Conservation (phyloP, 177 flowering plant genomes). For the Vitis hybrid region DNA sequence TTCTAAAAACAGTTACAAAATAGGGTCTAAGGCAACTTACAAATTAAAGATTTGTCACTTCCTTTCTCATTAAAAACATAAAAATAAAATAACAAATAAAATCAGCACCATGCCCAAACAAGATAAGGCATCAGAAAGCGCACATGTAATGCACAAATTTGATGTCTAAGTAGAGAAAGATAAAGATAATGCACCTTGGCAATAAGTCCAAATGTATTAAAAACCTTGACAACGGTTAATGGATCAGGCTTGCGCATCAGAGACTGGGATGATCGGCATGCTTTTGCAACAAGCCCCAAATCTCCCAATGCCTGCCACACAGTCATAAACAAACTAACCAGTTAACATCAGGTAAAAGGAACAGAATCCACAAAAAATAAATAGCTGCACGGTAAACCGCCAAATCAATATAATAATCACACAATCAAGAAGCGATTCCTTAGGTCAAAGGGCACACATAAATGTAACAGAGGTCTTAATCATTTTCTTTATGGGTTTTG, state of each 20-base stretch:
- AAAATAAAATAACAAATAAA: too few species aligned
- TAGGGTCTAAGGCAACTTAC: too few species aligned
- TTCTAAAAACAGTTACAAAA: too few species aligned
- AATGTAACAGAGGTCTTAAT: too few species aligned
- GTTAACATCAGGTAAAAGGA: neutral
- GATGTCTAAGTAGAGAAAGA: neutral
- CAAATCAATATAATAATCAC: too few species aligned
- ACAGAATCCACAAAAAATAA: neutral
- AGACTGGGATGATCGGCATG: constrained; percentile 79
- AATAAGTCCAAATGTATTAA: constrained; percentile 74
- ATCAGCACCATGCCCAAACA: neutral
- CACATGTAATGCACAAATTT: neutral
- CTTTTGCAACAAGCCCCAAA: constrained; percentile 95
- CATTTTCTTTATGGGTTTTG: too few species aligned
- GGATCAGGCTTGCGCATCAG: constrained; percentile 78
- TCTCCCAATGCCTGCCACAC: constrained; percentile 71
- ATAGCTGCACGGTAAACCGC: too few species aligned
- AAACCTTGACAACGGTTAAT: constrained; percentile 75
- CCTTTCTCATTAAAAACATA: too few species aligned
- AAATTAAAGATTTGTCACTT: too few species aligned
- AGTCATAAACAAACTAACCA: neutral
- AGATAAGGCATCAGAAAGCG: neutral
- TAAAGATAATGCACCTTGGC: constrained; percentile 62
- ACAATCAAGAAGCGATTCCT: too few species aligned
- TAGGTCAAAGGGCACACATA: too few species aligned